Evolutionary conservation across 2,329 filamentous ascomycete species (phyloP), one percentile per base, ranked within the genome.

Genomic region (Talaromyces sp.): DNA sequence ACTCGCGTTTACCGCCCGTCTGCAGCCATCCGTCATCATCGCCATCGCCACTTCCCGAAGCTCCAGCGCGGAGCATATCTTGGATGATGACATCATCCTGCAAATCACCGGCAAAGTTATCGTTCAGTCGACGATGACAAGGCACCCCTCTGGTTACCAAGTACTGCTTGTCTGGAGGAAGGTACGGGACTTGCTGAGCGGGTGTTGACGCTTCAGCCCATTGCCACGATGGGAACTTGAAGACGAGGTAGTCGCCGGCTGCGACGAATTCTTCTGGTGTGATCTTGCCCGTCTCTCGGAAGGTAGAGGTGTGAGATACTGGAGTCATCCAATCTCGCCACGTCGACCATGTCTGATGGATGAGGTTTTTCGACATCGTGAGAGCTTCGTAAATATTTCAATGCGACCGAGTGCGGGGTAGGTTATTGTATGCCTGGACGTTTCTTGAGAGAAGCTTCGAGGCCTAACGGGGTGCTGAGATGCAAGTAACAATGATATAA

Each of bases 201-300:
- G 88, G 85, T n/a, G 87, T 86, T 59, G 93, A 90, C 66, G 93
- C 93, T 69, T 95, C 91, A 66, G 89, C 87, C 95, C 95, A 99
- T 55, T 91, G 89, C 95, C 95, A 99, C 61, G 93, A 96, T 9
- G 93, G 95, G 78, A 99, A 99, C 81, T 97, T 98, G 86, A 96
- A 96, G 71, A 96, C 93, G 41, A 99, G 87, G 75, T 98, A 99
- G 80, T 99, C 95, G 69, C 95, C 95, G 3, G 95, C 95, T 4
- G 90, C 89, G 56, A 97, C 83, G 76, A 99, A 99, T 82, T 99
- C 95, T 72, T 97, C 93, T 19, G 93, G 93, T 0, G 93, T 98
- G 77, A 99, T 95, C 80, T 98, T 90, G 66, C 95, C 95, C 4
- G 93, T 96, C 69, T 86, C 84, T 69, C 93, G 90, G 78, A 99